Conservation (phyloP, 2,329 filamentous ascomycete species). For the Didymella pomorum region DNA sequence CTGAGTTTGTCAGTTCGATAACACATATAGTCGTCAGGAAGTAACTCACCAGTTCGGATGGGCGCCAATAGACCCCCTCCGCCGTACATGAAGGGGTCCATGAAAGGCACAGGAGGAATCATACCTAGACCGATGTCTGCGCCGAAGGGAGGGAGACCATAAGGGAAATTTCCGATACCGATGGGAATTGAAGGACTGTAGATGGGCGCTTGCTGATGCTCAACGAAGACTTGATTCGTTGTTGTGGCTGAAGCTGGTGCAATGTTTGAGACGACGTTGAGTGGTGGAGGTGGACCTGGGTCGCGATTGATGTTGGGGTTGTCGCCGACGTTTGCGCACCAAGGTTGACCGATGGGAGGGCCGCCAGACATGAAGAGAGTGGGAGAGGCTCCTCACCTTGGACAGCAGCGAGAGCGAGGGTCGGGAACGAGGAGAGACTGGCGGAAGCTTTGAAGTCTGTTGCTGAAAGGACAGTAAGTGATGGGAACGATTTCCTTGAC, state of each 20-base stretch:
- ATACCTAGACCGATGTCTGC: slow-evolving; percentile 36
- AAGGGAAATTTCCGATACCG: slow-evolving; percentile 26
- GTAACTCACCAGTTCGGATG: slow-evolving; percentile 26
- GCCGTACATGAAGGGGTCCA: slow-evolving; percentile 37
- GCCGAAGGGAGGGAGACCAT: slow-evolving; percentile 28
- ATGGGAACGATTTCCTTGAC: neutral
- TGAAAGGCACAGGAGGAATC: slow-evolving; percentile 32
- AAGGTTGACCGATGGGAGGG: slow-evolving; percentile 39
- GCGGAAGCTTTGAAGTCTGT: neutral
- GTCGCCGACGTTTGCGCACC: slow-evolving; percentile 41
- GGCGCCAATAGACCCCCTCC: slow-evolving; percentile 37
- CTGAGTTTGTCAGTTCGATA: slow-evolving; percentile 26
- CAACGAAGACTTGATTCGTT: slow-evolving; percentile 29
- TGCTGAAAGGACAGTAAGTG: neutral
- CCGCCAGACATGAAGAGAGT: slow-evolving; percentile 35
- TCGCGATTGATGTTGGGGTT: slow-evolving; percentile 49
- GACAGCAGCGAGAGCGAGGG: neutral
- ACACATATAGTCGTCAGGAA: neutral
- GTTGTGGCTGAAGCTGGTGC: slow-evolving; percentile 13
- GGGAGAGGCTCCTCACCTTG: neutral
- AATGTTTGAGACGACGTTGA: slow-evolving; percentile 24
- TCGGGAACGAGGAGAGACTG: neutral
- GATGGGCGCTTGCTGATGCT: slow-evolving; percentile 34
- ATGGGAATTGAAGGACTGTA: slow-evolving; percentile 35
- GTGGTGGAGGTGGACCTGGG: slow-evolving; percentile 37